A percentile compares a stretch with the other conserved stretches of the same genome.
phyloP scores from a whole-genome alignment of 2,329 filamentous ascomycete species.

The Clarireedia monteithiana region DNA sequence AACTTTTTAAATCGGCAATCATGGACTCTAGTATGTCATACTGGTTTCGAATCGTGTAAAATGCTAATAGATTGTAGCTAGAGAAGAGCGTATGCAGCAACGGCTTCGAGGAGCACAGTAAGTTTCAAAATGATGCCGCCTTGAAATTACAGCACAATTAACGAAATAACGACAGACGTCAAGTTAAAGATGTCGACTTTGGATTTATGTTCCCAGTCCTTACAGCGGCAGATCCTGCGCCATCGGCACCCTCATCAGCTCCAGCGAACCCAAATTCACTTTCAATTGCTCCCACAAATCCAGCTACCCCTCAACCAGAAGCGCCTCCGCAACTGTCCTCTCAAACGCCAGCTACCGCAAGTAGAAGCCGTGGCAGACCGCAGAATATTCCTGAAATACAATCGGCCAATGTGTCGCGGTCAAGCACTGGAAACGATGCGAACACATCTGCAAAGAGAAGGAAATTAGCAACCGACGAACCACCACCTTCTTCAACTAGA shows the following conservation, averaged over 20 bases:
- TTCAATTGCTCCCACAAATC: not conserved
- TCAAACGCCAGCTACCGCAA: slow-evolving; percentile 15
- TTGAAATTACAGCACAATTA: slow-evolving; percentile 29
- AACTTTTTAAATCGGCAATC: not conserved
- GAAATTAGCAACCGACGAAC: slow-evolving; percentile 22
- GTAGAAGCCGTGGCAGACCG: slow-evolving; percentile 3
- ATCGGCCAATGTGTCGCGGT: slow-evolving; percentile 3
- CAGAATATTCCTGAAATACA: not conserved
- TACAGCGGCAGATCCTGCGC: slow-evolving; percentile 14
- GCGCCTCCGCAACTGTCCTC: slow-evolving; percentile 13
- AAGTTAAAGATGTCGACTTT: slow-evolving; percentile 54
- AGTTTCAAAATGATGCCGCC: slow-evolving; percentile 19
- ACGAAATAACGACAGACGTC: slow-evolving; percentile 33
- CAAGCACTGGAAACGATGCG: slow-evolving; percentile 22
- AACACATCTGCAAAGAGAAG: slow-evolving; percentile 29
- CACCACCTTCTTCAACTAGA: slow-evolving; percentile 17
- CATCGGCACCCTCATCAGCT: not conserved
- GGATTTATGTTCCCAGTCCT: slow-evolving; percentile 40
- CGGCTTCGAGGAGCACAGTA: slow-evolving; percentile 59
- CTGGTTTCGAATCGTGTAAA: not conserved
- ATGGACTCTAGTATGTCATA: slow-evolving; percentile 7
- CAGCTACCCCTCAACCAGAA: slow-evolving; percentile 13
- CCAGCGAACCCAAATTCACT: slow-evolving; percentile 1
- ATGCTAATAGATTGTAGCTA: slow-evolving; percentile 32
- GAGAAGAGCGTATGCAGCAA: slow-evolving; percentile 55